These are phyloP conservation scores for Auricularia heimuer DNA, from an alignment of 768 basidiomycete genomes.

Conservation along the genomic window DNA sequence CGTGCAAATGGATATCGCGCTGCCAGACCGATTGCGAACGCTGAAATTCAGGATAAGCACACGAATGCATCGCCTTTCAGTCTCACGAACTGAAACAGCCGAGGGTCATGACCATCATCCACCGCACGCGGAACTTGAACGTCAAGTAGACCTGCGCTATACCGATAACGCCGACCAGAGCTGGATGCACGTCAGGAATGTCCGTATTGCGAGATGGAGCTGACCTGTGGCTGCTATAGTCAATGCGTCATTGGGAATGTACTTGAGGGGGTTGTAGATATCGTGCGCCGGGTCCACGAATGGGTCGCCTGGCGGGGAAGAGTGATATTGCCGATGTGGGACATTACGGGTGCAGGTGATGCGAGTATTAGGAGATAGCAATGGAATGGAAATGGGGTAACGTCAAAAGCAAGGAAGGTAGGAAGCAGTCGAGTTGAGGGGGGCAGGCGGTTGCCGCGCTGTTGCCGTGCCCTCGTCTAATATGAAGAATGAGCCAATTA, in stretches of 20 bases:
- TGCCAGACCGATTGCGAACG: slow-evolving; percentile 46
- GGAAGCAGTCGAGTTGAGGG: too few relatives aligned
- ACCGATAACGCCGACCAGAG: slow-evolving; percentile 31
- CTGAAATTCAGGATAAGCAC: slow-evolving; percentile 20
- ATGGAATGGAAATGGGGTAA: too few relatives aligned
- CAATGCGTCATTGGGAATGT: slow-evolving; percentile 44
- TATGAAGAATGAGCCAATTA: too few relatives aligned
- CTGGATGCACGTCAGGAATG: slow-evolving; percentile 10
- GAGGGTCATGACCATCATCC: slow-evolving; percentile 52
- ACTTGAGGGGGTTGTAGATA: slow-evolving; percentile 43
- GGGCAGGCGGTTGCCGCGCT: too few relatives aligned
- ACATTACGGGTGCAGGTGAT: neutral
- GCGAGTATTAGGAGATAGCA: neutral
- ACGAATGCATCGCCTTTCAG: neutral
- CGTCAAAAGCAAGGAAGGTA: too few relatives aligned
- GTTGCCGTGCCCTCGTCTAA: too few relatives aligned
- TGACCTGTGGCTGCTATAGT: slow-evolving; percentile 37
- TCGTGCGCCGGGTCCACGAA: slow-evolving; percentile 39
- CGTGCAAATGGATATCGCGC: slow-evolving; percentile 45
- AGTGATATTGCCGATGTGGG: neutral
- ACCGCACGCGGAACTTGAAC: slow-evolving; percentile 38
- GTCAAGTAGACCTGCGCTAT: slow-evolving; percentile 36
- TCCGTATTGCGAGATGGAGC: slow-evolving; percentile 5
- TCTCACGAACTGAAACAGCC: slow-evolving; percentile 41
- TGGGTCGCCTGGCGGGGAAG: neutral